Base-by-base conservation (phyloP, 768 basidiomycete genomes). In the Daedalea quercina region DNA sequence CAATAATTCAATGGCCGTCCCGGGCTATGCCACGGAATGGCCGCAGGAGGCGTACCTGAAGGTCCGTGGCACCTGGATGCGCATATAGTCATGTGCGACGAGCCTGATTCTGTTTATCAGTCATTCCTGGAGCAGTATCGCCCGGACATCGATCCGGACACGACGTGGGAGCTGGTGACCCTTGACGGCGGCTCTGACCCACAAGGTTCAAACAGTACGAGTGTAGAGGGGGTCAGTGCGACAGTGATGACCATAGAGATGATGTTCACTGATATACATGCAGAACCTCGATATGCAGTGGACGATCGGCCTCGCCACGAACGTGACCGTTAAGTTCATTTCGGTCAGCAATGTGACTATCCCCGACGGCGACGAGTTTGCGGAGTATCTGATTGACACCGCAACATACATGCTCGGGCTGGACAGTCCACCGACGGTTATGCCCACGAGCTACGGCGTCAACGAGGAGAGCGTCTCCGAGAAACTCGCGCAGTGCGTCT, bases 161-260 rank as follows among this genome's bases (percentile, higher is more conserved):
- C 33, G 13, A 48, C 59, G 35, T 57, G 51, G 49, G 46, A 54
- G 2, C 46, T 61, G 17, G 58, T 57, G n/a, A 51, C 53, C 9
- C 50, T 58, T 78, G 86, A 78, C 45, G 84, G 84, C 1, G 51
- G 71, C 47, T 82, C 85, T 59, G 73, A 75, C 53, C 82, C 87
- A 43, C 51, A 71, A 19, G 53, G 48, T 15, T n/a, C n/a, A n/a
- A 47, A 64, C 0, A 62, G 68, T 17, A 80, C 85, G 20, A 84
- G 85, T 1, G 57, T 54, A 4, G 87, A 90, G 62, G 86, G 84
- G 53, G 52, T 20, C 72, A 79, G 56, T 67, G 6, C 81, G 31
- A 17, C 20, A 17, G 13, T 13, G 4, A 31, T n/a, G 19, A 22
- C 4, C 11, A 15, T 8, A 2, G 2, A 11, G 20, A 17, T 9